phyloP scores from a whole-genome alignment of 169 alveolate species.

The Plasmodium reichenowi region DNA sequence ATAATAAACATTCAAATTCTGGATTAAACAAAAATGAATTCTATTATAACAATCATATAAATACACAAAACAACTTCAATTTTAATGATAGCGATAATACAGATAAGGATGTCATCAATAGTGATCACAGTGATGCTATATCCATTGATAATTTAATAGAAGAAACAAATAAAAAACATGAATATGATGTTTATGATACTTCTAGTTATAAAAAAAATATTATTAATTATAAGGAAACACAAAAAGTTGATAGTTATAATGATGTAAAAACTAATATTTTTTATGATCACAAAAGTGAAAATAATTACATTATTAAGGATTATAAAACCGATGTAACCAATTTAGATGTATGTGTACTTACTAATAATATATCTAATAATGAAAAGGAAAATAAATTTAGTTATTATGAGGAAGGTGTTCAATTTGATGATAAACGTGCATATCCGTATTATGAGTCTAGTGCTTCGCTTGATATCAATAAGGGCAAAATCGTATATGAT shows the following conservation, averaged over 20 bases:
- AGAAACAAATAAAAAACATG: conserved; percentile 42
- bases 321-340: conserved; percentile 30
- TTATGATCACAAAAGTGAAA: conserved; percentile 18
- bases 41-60: not conserved
- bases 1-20: not conserved
- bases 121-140: conserved; percentile 35
- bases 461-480: too few species aligned
- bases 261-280: conserved; percentile 33
- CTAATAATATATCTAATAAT: conserved; percentile 5
- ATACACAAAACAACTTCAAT: conserved; percentile 14
- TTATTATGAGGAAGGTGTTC: conserved; percentile 10
- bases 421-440: not conserved
- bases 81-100: conserved; percentile 65
- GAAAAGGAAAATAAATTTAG: conserved; percentile 1
- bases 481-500: too few species aligned
- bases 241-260: conserved; percentile 14
- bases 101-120: conserved; percentile 7
- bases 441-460: not conserved
- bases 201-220: conserved; percentile 50
- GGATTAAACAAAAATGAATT: not conserved
- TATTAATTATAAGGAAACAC: conserved; percentile 17
- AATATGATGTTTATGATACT: conserved; percentile 31
- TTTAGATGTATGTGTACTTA: conserved; percentile 44
- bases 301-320: conserved; percentile 3
- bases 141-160: conserved; percentile 50